Base-by-base conservation (phyloP, 1,139 yeast species). In the Sugiyamaella pinicola region DNA sequence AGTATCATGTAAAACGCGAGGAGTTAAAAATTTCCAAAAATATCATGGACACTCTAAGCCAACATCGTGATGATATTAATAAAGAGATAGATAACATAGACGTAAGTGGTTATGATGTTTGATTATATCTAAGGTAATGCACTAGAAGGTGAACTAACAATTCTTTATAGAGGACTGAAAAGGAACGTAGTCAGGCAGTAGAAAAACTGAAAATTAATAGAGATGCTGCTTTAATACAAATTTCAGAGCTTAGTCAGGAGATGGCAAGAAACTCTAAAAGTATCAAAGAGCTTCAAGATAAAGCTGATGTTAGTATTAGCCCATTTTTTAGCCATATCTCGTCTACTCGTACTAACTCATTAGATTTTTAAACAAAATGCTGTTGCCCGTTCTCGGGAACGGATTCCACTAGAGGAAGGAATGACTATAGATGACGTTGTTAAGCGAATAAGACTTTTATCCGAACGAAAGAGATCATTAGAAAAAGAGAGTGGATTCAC, bases 361-460 rank as follows among this genome's bases (percentile, higher is more conserved):
- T 13, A 38, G 45, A 19, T 19, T 12, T 33, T 15, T 18, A 42
- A 35, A 10, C 39, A 35, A 1, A 53, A 46, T 6, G 61, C 56
- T 3, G 24, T 42, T 26, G 13, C 26, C 7, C n/a, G 38, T 4
- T 31, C 47, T 26, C 19, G 31, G 1, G 58, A 56, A 19, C 47
- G 15, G 4, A 37, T 55, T 4, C 46, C 39, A 12, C 33, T 56
- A 17, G 55, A 49, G 6, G 51, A 45, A 4, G 58, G 50, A 17
- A 48, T 51, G 19, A 48, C 49, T 43, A 52, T 66, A 17, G 59
- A 55, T 10, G 66, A 66, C 34, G 55, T 73, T 15, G 56, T 61
- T 2, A 66, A 60, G 9, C 73, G 69, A 49, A 61, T 72, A 2
- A 63, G 65, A 0, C 60, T 57, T 1, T 62, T 72, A 49, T 63